These are phyloP conservation scores for Serendipita sp. DNA, from an alignment of 768 basidiomycete species.

Conservation along the genomic window DNA sequence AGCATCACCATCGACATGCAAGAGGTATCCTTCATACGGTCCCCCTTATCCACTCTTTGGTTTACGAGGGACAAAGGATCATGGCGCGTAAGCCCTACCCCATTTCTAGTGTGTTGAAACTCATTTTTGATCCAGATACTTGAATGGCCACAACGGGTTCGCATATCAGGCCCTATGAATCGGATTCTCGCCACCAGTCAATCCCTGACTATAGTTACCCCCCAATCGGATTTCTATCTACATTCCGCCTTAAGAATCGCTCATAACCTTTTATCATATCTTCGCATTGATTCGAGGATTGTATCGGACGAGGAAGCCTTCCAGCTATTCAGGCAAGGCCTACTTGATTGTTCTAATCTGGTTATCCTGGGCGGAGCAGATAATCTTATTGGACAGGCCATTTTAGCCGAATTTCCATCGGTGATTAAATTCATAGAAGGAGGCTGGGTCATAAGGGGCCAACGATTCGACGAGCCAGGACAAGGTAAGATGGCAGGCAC, in stretches of 20 bases:
- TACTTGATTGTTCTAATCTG: constrained; percentile 12
- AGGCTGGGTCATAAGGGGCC: not conserved
- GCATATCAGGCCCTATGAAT: constrained; percentile 36
- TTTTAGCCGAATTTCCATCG: not conserved
- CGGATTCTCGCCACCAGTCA: constrained; percentile 34
- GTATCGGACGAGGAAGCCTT: constrained; percentile 26
- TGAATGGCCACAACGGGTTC: no score
- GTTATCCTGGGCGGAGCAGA: constrained; percentile 17
- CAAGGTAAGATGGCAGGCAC: not conserved
- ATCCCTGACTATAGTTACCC: constrained; percentile 41
- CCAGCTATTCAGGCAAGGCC: not conserved
- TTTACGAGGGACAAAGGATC: not conserved
- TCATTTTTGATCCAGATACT: no score
- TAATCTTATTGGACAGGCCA: constrained; percentile 10
- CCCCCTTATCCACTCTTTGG: no score
- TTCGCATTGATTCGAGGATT: constrained; percentile 52
- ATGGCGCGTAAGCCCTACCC: not conserved
- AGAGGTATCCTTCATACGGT: no score
- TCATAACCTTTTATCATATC: constrained; percentile 49
- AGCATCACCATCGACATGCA: not conserved
- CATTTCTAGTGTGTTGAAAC: no score
- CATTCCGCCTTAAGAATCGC: constrained; percentile 49
- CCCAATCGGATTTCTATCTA: constrained; percentile 20
- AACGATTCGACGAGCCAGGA: not conserved
- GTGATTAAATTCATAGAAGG: not conserved